Evolutionary conservation across 1,284 basidiomycete species (phyloP).

Genomic region (Apiotrichum laibachii): DNA sequence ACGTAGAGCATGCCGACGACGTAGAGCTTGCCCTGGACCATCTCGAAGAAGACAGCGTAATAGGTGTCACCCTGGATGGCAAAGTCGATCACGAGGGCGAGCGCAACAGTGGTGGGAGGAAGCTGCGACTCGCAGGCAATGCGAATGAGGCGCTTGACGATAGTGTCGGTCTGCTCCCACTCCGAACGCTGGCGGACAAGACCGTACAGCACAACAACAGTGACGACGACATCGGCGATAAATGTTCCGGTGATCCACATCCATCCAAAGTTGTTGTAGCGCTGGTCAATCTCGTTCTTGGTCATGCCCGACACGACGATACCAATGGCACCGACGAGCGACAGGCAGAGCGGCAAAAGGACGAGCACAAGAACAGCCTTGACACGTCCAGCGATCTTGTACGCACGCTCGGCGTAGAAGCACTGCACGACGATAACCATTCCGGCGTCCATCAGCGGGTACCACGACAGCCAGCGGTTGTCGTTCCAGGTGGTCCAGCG

Average conservation of each 20-base stretch:
- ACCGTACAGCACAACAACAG: slow-evolving; percentile 23
- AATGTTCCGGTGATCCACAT: slow-evolving; percentile 12
- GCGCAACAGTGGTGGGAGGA: slow-evolving; percentile 24
- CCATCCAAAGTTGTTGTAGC: slow-evolving; percentile 14
- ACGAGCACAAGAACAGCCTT: slow-evolving; percentile 7
- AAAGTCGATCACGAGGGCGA: slow-evolving; percentile 28
- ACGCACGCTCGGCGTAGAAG: slow-evolving; percentile 24
- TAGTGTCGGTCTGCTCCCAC: slow-evolving; percentile 30
- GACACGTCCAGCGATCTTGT: slow-evolving; percentile 14
- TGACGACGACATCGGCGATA: slow-evolving; percentile 18
- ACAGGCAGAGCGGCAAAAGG: slow-evolving; percentile 6
- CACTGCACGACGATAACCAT: slow-evolving; percentile 14
- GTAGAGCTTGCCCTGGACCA: slow-evolving; percentile 31
- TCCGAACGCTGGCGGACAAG: slow-evolving; percentile 27
- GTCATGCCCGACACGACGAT: slow-evolving; percentile 1
- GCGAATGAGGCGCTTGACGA: slow-evolving; percentile 24
- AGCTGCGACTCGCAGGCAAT: slow-evolving; percentile 34
- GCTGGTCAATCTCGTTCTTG: slow-evolving; percentile 1
- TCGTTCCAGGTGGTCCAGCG: slow-evolving; percentile 8
- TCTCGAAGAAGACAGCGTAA: slow-evolving; percentile 30
- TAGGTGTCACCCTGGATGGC: slow-evolving; percentile 21
- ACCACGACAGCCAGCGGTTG: slow-evolving; percentile 18
- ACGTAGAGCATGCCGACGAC: slow-evolving; percentile 28
- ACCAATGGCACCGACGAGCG: slow-evolving; percentile 14
- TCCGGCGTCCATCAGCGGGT: slow-evolving; percentile 14